Base-by-base conservation (phyloP, 805 yeast species). In the Peterozyma xylosa region DNA sequence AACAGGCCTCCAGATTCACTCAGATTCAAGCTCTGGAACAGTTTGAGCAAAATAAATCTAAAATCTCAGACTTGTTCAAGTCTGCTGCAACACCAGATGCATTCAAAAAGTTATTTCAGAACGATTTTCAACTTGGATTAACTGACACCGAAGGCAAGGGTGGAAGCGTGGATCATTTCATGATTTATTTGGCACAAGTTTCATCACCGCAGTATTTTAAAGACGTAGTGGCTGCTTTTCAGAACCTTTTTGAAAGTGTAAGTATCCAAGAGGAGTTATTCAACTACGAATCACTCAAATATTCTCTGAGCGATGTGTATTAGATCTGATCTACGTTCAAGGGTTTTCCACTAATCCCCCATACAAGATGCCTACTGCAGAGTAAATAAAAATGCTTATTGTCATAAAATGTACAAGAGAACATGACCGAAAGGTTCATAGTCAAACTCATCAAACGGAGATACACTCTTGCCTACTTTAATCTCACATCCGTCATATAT, bases 361-460 rank as follows among this genome's bases (percentile, higher is more conserved):
- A n/a, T n/a, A n/a, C n/a, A n/a, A n/a, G n/a, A n/a, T n/a, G n/a
- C n/a, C 27, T 7, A 21, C 27, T 5, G 4, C 27, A 5, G 27
- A 21, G 27, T 5, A 21, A 21, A 4, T 7, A 21, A 5, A 21
- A 21, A 21, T 21, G 4, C 27, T 7, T 21, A 5, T 7, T 21
- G 4, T 21, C 7, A 5, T 21, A 21, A 21, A 21, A 21, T 34
- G 29, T 38, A n/a, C 33, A 37, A 42, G 45, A 41, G 43, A 38
- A 29, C 36, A 43, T 43, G 46, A 45, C 42, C 44, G 48, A 39
- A 38, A 38, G 42, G 35, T 39, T 40, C 43, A 37, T 40, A 37
- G 30, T 13, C 35, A 17, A 33, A 17, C 30, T 41, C 43, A 41
- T 41, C 47, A 44, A 37, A 32, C 47, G 41, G 43, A 44, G 47